Base-by-base conservation (phyloP, 176 grass and related monocot species). In the Cenchrus americanus region DNA sequence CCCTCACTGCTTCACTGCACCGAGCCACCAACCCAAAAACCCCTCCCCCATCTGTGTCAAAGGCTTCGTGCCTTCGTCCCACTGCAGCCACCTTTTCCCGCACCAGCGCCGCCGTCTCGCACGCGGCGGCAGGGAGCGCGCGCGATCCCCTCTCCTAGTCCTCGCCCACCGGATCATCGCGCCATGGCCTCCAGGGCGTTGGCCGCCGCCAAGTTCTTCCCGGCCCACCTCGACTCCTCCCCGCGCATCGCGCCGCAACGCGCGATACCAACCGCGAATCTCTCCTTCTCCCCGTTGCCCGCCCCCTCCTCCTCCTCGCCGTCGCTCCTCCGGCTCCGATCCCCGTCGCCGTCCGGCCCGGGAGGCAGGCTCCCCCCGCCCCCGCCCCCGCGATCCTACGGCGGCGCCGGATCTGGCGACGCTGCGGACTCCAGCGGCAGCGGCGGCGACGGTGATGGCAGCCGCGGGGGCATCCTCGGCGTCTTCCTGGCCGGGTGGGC, bases 401-500 rank as follows among this genome's bases (percentile, higher is more conserved):
- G 80, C 22, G 93, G 89, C 48, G 83, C 90, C 64, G 88, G 88
- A 80, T 92, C 83, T 85, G 92, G 88, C 34, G 92, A 90, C 5
- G 88, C 79, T 5, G 73, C 89, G 30, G 69, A 64, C 47, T 83
- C 86, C 26, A 83, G 90, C 48, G n/a, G n/a, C 23, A 32, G 7
- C 42, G 42, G 22, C 8, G 62, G 7, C 30, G 69, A 10, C 6
- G 83, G 68, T 30, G 27, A 30, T 30, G 27, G 27, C 34, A 11
- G 68, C n/a, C n/a, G 62, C 18, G 84, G 52, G 2, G 89, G 89
- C 34, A 80, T 90, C 69, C 85, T 96, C 84, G 89, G 91, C 52
- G 26, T 92, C 72, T 93, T 93, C 82, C 21, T 96, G 17, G 86
- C 89, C 19, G 94, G 94, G 5, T 96, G 94, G 94, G 80, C 91